Evolutionary conservation across 306 rosid genomes (phyloP).

Genomic region (Quercus aquifolioides): DNA sequence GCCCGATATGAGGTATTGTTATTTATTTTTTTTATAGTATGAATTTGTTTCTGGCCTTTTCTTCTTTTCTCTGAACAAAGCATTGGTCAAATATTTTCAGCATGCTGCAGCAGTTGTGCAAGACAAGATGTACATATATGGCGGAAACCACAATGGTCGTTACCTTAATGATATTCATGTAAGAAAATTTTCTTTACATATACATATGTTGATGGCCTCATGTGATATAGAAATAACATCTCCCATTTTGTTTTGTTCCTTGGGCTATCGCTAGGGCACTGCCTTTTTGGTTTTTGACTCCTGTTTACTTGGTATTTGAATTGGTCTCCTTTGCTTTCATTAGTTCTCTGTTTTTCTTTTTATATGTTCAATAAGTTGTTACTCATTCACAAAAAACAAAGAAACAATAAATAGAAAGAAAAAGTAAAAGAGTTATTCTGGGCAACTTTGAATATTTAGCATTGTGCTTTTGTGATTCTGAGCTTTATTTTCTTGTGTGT

Average conservation of each 20-base stretch:
- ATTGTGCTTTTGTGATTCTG: not conserved
- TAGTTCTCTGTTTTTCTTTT: not conserved
- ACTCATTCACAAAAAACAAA: not conserved
- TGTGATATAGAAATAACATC: not conserved
- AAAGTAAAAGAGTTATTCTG: slow-evolving; percentile 2
- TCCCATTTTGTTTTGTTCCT: not conserved
- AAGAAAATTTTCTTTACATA: slow-evolving; percentile 34
- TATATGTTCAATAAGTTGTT: not conserved
- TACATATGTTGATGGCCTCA: slow-evolving; percentile 1
- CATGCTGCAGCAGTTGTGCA: slow-evolving; percentile 87
- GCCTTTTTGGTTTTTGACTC: not conserved
- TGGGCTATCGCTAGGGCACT: not conserved
- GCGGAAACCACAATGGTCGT: slow-evolving; percentile 98
- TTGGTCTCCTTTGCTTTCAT: not conserved
- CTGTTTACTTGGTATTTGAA: not conserved
- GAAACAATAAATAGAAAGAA: not conserved
- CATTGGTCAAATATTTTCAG: slow-evolving; percentile 41
- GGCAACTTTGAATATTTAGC: not conserved
- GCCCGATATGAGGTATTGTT: slow-evolving; percentile 83
- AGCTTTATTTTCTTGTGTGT: not conserved
- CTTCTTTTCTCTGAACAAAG: slow-evolving; percentile 20
- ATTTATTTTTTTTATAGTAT: slow-evolving; percentile 11
- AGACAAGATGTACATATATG: slow-evolving; percentile 90
- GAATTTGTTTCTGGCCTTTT: slow-evolving; percentile 1
- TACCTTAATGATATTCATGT: slow-evolving; percentile 88